Percentiles rank a stretch among this genome's conserved stretches.
These are phyloP conservation scores for Chimonanthus praecox DNA, from an alignment of 164 flowering plant species.

Conservation along the genomic window DNA sequence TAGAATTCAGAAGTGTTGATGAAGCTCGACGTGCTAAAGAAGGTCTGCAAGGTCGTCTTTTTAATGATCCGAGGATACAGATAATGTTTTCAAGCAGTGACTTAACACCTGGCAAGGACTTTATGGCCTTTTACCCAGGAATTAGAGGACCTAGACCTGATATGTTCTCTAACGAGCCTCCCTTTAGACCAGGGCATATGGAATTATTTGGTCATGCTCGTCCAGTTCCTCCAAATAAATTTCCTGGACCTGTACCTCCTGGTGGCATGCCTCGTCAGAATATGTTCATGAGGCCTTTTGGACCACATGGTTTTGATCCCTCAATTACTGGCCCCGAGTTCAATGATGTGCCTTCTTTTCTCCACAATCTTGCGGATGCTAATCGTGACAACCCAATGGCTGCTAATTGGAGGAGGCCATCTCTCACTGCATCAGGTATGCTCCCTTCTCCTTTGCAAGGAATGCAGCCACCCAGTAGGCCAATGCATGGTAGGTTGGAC, in stretches of 20 bases:
- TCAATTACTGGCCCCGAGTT: slow-evolving; percentile 36
- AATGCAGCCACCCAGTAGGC: slow-evolving; percentile 33
- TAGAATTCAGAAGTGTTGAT: slow-evolving; percentile 89
- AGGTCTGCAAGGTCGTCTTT: slow-evolving; percentile 83
- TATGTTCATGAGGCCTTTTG: slow-evolving; percentile 47
- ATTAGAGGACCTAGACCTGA: slow-evolving; percentile 57
- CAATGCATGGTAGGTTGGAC: slow-evolving; percentile 56
- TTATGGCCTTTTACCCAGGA: slow-evolving; percentile 39
- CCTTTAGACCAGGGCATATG: slow-evolving; percentile 40
- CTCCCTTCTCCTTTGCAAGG: slow-evolving; percentile 21
- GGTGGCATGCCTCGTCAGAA: slow-evolving; percentile 45
- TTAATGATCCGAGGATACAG: slow-evolving; percentile 84
- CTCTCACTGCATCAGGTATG: slow-evolving; percentile 27
- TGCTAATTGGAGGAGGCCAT: slow-evolving; percentile 57
- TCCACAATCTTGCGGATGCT: slow-evolving; percentile 26
- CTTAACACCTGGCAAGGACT: slow-evolving; percentile 52
- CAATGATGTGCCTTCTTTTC: slow-evolving; percentile 33
- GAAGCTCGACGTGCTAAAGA: slow-evolving; percentile 96
- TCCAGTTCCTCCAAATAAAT: slow-evolving; percentile 28
- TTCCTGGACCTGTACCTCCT: slow-evolving; percentile 31
- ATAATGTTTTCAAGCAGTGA: slow-evolving; percentile 78
- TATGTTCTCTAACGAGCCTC: slow-evolving; percentile 37
- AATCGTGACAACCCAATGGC: slow-evolving; percentile 25
- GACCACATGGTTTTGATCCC: slow-evolving; percentile 50
- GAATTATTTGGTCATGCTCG: slow-evolving; percentile 42